A percentile compares a stretch with the other conserved stretches of the same genome.
These are phyloP conservation scores for Kuraishia capsulata DNA, from an alignment of 805 yeast species.

Conservation along the genomic window DNA sequence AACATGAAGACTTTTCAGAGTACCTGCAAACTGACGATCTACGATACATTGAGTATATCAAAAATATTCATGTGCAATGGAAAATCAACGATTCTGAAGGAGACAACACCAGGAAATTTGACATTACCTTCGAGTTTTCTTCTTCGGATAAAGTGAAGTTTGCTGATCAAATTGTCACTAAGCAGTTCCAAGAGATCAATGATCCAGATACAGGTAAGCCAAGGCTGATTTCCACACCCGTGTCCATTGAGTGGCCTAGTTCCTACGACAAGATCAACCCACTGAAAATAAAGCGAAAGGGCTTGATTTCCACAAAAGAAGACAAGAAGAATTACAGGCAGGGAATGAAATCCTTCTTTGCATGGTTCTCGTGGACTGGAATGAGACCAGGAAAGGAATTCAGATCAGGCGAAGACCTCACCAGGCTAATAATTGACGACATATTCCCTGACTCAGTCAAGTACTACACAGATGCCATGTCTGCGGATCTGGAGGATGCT, in stretches of 20 bases:
- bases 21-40: constrained; percentile 69
- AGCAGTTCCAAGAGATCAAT: constrained; percentile 40
- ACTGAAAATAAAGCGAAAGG: constrained; percentile 29
- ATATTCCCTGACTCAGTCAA: constrained; percentile 79
- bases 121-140: constrained; percentile 52
- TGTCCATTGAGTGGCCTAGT: constrained; percentile 59
- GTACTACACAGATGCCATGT: constrained; percentile 69
- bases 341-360: constrained; percentile 79
- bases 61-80: constrained; percentile 54
- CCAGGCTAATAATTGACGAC: constrained; percentile 67
- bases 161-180: constrained; percentile 41
- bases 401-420: constrained; percentile 70
- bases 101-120: constrained; percentile 39
- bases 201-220: constrained; percentile 46
- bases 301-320: constrained; percentile 17
- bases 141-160: constrained; percentile 13
- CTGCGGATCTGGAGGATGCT: constrained; percentile 29
- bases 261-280: constrained; percentile 54
- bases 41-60: constrained; percentile 59
- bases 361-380: constrained; percentile 86
- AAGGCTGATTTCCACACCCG: constrained; percentile 43
- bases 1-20: constrained; percentile 79
- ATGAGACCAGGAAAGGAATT: constrained; percentile 67
- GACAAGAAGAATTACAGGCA: constrained; percentile 54
- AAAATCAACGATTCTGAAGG: constrained; percentile 22